These are phyloP conservation scores for Auricularia sp. DNA, from an alignment of 768 basidiomycete genomes.

Conservation along the genomic window DNA sequence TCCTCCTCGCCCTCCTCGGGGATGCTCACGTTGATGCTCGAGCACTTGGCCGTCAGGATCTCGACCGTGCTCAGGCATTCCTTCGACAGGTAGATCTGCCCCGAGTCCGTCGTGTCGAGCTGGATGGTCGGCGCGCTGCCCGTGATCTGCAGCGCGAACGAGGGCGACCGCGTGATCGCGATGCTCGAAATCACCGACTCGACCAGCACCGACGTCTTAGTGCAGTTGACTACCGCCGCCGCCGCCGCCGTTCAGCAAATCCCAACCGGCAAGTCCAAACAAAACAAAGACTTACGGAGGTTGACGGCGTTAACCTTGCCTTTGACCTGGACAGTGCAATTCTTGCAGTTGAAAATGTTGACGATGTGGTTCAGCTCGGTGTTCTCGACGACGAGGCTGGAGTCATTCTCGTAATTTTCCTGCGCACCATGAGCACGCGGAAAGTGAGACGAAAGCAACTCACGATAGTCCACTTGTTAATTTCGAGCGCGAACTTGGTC, in stretches of 20 bases:
- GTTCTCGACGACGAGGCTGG: constrained; percentile 58
- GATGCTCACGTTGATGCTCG: constrained; percentile 80
- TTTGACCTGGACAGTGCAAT: constrained; percentile 67
- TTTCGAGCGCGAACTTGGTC: constrained; percentile 77
- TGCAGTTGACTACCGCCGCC: constrained; percentile 60
- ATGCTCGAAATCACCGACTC: constrained; percentile 90
- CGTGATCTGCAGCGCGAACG: constrained; percentile 86
- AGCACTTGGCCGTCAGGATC: constrained; percentile 91
- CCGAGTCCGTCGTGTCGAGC: constrained; percentile 89
- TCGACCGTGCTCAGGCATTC: constrained; percentile 61
- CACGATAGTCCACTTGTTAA: constrained; percentile 90
- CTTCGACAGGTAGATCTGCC: constrained; percentile 87
- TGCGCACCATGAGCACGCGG: constrained; percentile 18
- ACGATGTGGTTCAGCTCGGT: constrained; percentile 73
- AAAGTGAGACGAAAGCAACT: constrained; percentile 16
- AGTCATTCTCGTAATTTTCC: constrained; percentile 89
- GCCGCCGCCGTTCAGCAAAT: too few relatives aligned
- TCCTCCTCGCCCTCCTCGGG: constrained; percentile 85
- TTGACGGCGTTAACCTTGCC: constrained; percentile 95
- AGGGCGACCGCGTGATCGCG: constrained; percentile 82
- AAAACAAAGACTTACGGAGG: constrained; percentile 44
- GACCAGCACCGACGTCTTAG: constrained; percentile 77
- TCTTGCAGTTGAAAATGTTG: constrained; percentile 87
- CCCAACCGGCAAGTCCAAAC: neutral
- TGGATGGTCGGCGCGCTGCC: constrained; percentile 87